Evolutionary conservation across 2,329 filamentous ascomycete genomes (phyloP).

Genomic region (Hypoxylon sp.): DNA sequence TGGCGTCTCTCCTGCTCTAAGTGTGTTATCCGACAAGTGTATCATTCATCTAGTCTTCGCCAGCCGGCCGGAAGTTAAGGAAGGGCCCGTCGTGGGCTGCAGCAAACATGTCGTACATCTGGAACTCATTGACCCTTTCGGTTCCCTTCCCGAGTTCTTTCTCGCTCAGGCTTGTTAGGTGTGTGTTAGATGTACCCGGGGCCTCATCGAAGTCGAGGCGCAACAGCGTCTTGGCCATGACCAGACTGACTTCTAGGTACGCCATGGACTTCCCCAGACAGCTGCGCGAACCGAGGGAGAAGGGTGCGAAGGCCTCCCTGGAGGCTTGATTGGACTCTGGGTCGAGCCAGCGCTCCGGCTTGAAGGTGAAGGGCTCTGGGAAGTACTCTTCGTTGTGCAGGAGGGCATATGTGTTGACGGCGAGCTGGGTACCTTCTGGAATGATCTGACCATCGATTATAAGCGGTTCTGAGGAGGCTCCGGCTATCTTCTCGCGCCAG

Average conservation of each 20-base stretch:
- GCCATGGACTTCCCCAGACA: constrained; percentile 1
- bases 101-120: neutral
- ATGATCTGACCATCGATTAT: neutral
- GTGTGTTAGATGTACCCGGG: neutral
- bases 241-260: constrained; percentile 5
- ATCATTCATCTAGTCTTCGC: neutral
- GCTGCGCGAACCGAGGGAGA: neutral
- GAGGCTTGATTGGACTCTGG: neutral
- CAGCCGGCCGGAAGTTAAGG: neutral
- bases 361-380: constrained; percentile 1
- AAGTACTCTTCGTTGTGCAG: constrained; percentile 10
- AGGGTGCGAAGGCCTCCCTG: neutral
- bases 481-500: neutral
- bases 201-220: neutral
- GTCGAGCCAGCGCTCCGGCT: constrained; percentile 10
- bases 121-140: constrained; percentile 1
- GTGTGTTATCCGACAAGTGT: neutral
- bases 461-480: neutral
- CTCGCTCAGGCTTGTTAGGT: neutral
- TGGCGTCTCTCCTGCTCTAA: neutral
- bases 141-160: neutral
- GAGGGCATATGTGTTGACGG: constrained; percentile 1
- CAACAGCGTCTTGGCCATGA: constrained; percentile 5
- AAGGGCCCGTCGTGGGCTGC: neutral
- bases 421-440: neutral